These are phyloP conservation scores for Graphiopsis chlorocephala DNA, from an alignment of 2,329 filamentous ascomycete species.

Conservation along the genomic window DNA sequence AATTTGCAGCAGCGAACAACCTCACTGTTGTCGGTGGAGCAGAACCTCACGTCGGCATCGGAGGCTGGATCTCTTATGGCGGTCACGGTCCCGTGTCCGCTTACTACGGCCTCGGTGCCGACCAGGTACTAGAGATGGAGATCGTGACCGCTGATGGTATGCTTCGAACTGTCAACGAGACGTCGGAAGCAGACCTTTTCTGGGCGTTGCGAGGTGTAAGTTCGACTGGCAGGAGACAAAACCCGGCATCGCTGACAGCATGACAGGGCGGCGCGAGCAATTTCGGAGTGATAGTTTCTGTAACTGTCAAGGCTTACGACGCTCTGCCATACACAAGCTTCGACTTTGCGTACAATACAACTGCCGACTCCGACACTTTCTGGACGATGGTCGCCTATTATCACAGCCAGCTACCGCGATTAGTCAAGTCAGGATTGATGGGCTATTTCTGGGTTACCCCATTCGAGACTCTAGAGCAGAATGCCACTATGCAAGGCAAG, in stretches of 20 bases:
- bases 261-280: conserved; percentile 54
- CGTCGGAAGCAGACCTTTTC: conserved; percentile 56
- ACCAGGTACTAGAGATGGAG: conserved; percentile 53
- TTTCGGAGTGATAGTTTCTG: conserved; percentile 56
- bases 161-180: conserved; percentile 47
- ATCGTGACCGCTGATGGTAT: conserved; percentile 50
- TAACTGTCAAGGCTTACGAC: conserved; percentile 53
- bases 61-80: conserved; percentile 60
- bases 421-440: conserved; percentile 15
- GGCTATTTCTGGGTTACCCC: conserved; percentile 16
- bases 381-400: conserved; percentile 17
- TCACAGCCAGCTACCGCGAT: conserved; percentile 10
- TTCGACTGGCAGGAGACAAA: neutral
- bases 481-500: neutral
- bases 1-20: conserved; percentile 43
- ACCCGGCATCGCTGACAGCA: neutral
- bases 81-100: conserved; percentile 56
- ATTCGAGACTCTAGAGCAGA: neutral
- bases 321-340: conserved; percentile 45
- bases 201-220: conserved; percentile 57
- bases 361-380: conserved; percentile 18
- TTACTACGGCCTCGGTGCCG: conserved; percentile 57
- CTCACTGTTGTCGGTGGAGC: conserved; percentile 56
- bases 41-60: conserved; percentile 56
- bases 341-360: conserved; percentile 42